A percentile compares a stretch with the other conserved stretches of the same genome.
Evolutionary conservation across 805 yeast genomes (phyloP).

Genomic region (Candida insectalens): DNA sequence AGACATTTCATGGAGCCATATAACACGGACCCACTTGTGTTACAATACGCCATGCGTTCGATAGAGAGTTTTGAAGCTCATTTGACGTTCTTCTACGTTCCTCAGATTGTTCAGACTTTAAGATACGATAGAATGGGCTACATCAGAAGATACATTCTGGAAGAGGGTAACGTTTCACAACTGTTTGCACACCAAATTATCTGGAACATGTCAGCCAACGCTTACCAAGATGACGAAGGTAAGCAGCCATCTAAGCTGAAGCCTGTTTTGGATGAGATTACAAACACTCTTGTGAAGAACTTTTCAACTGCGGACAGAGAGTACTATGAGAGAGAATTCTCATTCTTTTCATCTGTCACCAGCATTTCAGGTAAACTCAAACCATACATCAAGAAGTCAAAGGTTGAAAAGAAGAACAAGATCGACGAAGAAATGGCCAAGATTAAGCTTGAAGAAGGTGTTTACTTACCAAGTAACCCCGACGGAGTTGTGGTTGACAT

Average conservation of each 20-base stretch:
- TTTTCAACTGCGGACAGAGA: conserved; percentile 52
- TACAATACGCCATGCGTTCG: conserved; percentile 87
- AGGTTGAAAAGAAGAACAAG: conserved; percentile 92
- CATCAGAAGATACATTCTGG: conserved; percentile 80
- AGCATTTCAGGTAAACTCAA: conserved; percentile 89
- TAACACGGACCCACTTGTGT: conserved; percentile 51
- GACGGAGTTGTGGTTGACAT: conserved; percentile 92
- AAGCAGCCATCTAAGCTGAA: conserved; percentile 71
- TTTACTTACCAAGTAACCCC: conserved; percentile 92
- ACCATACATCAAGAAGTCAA: conserved; percentile 87
- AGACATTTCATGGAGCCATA: conserved; percentile 71
- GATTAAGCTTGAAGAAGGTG: conserved; percentile 68
- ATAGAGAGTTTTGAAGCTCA: conserved; percentile 81
- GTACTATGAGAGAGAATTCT: conserved; percentile 77
- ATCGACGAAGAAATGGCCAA: conserved; percentile 92
- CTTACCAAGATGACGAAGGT: conserved; percentile 84
- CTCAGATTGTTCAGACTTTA: conserved; percentile 91
- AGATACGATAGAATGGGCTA: conserved; percentile 79
- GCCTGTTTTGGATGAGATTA: conserved; percentile 71
- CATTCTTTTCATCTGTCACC: conserved; percentile 85
- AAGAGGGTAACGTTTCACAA: conserved; percentile 84
- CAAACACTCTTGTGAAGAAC: conserved; percentile 48
- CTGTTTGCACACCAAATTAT: conserved; percentile 95
- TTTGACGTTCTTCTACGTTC: conserved; percentile 90
- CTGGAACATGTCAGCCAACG: conserved; percentile 95